Evolutionary conservation across 2,329 filamentous ascomycete genomes (phyloP).

Genomic region (Nannizzia gypsea): DNA sequence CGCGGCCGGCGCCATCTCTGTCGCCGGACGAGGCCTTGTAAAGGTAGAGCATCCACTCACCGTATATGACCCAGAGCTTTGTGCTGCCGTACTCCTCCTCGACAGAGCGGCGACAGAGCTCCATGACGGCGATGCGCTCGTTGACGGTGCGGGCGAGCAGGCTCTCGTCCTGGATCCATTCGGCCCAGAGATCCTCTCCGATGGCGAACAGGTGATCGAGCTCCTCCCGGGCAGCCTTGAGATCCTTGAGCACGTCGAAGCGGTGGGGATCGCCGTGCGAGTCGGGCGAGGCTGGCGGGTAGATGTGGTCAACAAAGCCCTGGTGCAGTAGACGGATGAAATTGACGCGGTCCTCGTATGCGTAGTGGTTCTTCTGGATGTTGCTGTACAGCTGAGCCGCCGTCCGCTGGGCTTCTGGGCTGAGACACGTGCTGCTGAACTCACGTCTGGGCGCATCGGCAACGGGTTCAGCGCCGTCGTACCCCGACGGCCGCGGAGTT

Average conservation of each 20-base stretch:
- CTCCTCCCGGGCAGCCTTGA: constrained; percentile 41
- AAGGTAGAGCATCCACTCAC: constrained; percentile 48
- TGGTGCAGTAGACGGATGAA: constrained; percentile 38
- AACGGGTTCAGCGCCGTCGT: constrained; percentile 32
- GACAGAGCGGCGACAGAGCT: constrained; percentile 48
- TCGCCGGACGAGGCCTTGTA: constrained; percentile 39
- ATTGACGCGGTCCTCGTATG: constrained; percentile 36
- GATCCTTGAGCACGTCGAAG: constrained; percentile 37
- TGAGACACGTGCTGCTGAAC: constrained; percentile 32
- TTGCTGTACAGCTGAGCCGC: constrained; percentile 32
- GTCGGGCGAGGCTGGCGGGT: constrained; percentile 34
- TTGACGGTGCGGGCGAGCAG: constrained; percentile 44
- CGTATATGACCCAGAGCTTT: constrained; percentile 51
- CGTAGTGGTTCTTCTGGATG: constrained; percentile 36
- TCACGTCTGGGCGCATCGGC: constrained; percentile 30
- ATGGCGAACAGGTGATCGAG: constrained; percentile 53
- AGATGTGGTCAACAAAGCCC: constrained; percentile 37
- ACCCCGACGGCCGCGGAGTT: constrained; percentile 11
- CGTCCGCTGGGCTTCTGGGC: constrained; percentile 29
- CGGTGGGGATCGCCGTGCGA: constrained; percentile 34
- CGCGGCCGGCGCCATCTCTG: constrained; percentile 25
- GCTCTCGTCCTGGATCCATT: constrained; percentile 53
- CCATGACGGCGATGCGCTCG: constrained; percentile 47
- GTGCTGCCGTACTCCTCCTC: constrained; percentile 51
- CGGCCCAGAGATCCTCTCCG: constrained; percentile 51